phyloP scores from a whole-genome alignment of 2,329 filamentous ascomycete genomes.

The Monilinia fructigena region DNA sequence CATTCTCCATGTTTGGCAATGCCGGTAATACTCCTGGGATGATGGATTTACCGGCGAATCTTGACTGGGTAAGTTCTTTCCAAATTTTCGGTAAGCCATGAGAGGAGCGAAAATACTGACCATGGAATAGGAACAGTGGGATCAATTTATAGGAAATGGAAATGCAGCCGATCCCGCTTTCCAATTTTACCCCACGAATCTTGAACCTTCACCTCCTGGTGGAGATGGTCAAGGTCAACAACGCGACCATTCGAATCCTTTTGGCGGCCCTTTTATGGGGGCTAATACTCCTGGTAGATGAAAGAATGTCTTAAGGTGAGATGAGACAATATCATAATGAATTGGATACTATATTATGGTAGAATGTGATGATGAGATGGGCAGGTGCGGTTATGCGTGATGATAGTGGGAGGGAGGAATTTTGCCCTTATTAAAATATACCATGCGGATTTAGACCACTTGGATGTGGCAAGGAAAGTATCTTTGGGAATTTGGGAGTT shows the following conservation, averaged over 20 bases:
- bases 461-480: background rate
- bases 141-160: constrained; percentile 60
- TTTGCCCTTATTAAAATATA: background rate
- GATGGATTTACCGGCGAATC: constrained; percentile 55
- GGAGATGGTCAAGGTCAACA: constrained; percentile 24
- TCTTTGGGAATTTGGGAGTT: background rate
- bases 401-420: background rate
- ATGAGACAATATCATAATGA: background rate
- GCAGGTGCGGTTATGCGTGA: background rate
- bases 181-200: constrained; percentile 36
- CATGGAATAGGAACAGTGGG: constrained; percentile 60
- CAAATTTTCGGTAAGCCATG: background rate
- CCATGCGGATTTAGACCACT: background rate
- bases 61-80: constrained; percentile 58
- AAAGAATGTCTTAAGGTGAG: constrained; percentile 15
- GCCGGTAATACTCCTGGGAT: constrained; percentile 46
- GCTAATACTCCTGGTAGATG: constrained; percentile 39
- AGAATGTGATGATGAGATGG: background rate
- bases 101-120: background rate
- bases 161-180: constrained; percentile 38
- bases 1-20: constrained; percentile 54
- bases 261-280: constrained; percentile 40
- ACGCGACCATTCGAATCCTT: constrained; percentile 27
- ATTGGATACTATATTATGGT: background rate
- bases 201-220: constrained; percentile 31